A percentile compares a stretch with the other conserved stretches of the same genome.
phyloP scores from a whole-genome alignment of 2,329 filamentous ascomycete genomes.

The Verticillium longisporum region DNA sequence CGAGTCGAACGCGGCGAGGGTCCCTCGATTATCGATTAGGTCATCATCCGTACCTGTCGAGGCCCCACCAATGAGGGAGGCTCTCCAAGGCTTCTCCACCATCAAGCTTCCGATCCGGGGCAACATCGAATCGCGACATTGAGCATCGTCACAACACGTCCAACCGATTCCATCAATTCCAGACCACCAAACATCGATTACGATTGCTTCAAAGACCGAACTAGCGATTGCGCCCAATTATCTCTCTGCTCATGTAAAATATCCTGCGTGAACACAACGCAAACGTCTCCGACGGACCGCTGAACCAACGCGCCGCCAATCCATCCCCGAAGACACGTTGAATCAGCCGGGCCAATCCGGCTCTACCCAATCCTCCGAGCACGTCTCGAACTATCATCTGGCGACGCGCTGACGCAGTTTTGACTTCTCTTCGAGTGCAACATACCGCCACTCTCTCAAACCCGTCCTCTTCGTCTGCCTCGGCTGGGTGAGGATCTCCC shows the following conservation, averaged over 20 bases:
- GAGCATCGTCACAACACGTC: not conserved
- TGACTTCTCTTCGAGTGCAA: not conserved
- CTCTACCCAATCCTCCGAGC: not conserved
- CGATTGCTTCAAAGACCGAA: not conserved
- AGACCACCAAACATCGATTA: not conserved
- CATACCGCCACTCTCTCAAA: not conserved
- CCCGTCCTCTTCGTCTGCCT: not conserved
- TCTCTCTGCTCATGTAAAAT: not conserved
- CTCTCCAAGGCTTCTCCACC: not conserved
- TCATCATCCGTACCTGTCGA: not conserved
- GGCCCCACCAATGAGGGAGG: not conserved
- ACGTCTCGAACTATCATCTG: not conserved
- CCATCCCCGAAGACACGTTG: not conserved
- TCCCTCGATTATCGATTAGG: not conserved
- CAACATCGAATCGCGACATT: not conserved
- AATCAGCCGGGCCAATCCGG: not conserved
- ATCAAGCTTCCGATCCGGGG: not conserved
- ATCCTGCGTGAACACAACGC: not conserved
- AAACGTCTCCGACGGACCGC: not conserved
- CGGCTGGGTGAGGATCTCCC: not conserved
- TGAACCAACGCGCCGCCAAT: not conserved
- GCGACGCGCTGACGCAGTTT: not conserved
- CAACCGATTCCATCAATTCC: not conserved
- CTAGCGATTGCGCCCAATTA: not conserved
- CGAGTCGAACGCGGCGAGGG: not conserved